Conservation (phyloP, 139 green algal species). For the Ettlia oleoabundans region DNA sequence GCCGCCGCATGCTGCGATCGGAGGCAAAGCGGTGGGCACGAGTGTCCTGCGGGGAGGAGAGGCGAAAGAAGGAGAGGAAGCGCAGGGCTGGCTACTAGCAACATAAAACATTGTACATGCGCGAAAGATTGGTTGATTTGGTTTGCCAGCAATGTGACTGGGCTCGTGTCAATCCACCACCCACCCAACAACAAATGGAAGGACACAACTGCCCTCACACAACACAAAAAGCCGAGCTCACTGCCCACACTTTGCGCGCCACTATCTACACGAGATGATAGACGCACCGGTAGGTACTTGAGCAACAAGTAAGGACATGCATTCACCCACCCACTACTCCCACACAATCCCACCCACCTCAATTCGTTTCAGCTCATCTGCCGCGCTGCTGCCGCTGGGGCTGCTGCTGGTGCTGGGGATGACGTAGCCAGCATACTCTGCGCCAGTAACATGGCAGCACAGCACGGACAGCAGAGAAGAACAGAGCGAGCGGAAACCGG, state of each 20-base stretch:
- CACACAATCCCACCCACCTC: constrained; percentile 3
- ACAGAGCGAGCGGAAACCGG: neutral
- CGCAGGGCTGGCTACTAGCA: neutral
- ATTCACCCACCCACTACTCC: neutral
- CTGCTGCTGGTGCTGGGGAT: constrained; percentile 44
- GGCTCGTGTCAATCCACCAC: too few relatives aligned
- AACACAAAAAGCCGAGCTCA: too few relatives aligned
- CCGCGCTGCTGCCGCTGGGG: neutral
- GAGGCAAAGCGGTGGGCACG: constrained; percentile 50
- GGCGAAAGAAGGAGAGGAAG: neutral
- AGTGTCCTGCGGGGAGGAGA: constrained; percentile 21
- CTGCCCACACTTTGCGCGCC: too few relatives aligned
- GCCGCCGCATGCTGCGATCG: constrained; percentile 51
- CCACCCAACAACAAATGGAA: too few relatives aligned
- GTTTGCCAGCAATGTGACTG: neutral
- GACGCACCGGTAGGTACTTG: neutral
- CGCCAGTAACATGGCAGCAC: too few relatives aligned
- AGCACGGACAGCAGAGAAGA: too few relatives aligned
- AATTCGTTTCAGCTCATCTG: constrained; percentile 32
- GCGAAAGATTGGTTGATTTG: neutral
- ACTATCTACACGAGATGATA: neutral
- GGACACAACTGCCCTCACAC: too few relatives aligned
- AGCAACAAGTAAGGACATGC: too few relatives aligned
- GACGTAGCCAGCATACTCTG: constrained; percentile 54
- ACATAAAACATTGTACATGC: neutral